phyloP scores from a whole-genome alignment of 176 grass and related monocot species.

The Pontederia crassipes region DNA sequence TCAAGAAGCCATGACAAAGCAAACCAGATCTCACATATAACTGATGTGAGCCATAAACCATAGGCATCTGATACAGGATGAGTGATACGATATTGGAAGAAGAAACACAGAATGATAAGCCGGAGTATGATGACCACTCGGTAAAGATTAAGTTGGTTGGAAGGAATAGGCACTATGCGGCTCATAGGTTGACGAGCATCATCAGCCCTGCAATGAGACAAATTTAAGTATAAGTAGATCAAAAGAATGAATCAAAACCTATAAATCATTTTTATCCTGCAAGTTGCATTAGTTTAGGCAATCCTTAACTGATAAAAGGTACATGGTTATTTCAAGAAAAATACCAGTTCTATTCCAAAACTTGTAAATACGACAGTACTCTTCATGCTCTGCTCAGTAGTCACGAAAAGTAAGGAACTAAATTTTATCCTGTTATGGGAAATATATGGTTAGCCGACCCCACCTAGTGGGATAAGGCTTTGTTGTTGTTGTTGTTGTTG shows the following conservation, averaged over 20 bases:
- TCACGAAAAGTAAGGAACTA: too few relatives aligned
- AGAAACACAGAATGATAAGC: slow-evolving; percentile 82
- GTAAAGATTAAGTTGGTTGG: slow-evolving; percentile 72
- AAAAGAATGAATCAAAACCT: background rate
- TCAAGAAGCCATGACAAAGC: slow-evolving; percentile 92
- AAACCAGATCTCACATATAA: slow-evolving; percentile 97
- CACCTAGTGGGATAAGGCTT: too few relatives aligned
- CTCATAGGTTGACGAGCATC: slow-evolving; percentile 91
- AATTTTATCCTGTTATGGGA: too few relatives aligned
- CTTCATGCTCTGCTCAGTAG: too few relatives aligned
- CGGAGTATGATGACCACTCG: slow-evolving; percentile 75
- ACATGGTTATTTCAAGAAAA: background rate
- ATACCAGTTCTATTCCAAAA: background rate
- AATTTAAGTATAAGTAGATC: slow-evolving; percentile 1
- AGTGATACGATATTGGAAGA: slow-evolving; percentile 90
- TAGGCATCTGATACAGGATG: slow-evolving; percentile 81
- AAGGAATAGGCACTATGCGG: slow-evolving; percentile 63
- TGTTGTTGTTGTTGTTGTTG: too few relatives aligned
- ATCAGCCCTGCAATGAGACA: slow-evolving; percentile 67
- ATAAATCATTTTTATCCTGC: background rate
- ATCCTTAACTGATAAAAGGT: too few relatives aligned
- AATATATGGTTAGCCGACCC: too few relatives aligned
- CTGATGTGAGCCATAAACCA: slow-evolving; percentile 82
- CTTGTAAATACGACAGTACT: too few relatives aligned
- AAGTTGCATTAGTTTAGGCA: background rate